These are phyloP conservation scores for Talaromyces albobiverticillius DNA, from an alignment of 2,329 filamentous ascomycete genomes.

Conservation along the genomic window DNA sequence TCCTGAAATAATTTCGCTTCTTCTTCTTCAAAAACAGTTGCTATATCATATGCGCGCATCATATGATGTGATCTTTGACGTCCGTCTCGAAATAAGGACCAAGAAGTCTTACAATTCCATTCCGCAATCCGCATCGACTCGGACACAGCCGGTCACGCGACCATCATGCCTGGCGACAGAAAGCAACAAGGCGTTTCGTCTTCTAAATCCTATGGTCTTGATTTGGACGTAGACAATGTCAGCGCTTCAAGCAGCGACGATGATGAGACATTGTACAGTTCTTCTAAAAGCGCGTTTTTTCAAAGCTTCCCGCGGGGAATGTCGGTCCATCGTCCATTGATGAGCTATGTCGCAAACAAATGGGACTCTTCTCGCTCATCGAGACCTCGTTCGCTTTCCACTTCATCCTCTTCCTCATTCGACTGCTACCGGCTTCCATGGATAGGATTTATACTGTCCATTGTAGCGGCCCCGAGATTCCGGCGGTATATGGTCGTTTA, in stretches of 20 bases:
- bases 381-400: not conserved
- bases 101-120: not conserved
- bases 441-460: conserved; percentile 26
- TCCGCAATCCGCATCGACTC: conserved; percentile 3
- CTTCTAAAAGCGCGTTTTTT: conserved; percentile 9
- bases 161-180: conserved; percentile 9
- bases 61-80: not conserved
- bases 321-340: conserved; percentile 26
- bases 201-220: not conserved
- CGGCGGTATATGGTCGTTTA: conserved; percentile 39
- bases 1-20: no score
- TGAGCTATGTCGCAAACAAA: conserved; percentile 38
- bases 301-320: conserved; percentile 10
- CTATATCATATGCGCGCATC: not conserved
- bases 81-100: not conserved
- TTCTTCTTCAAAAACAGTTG: no score
- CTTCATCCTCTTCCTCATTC: not conserved
- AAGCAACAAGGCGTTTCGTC: not conserved
- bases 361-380: conserved; percentile 27
- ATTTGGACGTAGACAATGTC: conserved; percentile 24
- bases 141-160: not conserved
- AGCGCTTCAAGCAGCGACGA: conserved; percentile 23
- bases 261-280: conserved; percentile 1
- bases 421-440: not conserved
- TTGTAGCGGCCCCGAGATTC: conserved; percentile 40